Evolutionary conservation across 2,329 filamentous ascomycete species (phyloP), one percentile per base, ranked within the genome.

Genomic region (Aphanocladium album): DNA sequence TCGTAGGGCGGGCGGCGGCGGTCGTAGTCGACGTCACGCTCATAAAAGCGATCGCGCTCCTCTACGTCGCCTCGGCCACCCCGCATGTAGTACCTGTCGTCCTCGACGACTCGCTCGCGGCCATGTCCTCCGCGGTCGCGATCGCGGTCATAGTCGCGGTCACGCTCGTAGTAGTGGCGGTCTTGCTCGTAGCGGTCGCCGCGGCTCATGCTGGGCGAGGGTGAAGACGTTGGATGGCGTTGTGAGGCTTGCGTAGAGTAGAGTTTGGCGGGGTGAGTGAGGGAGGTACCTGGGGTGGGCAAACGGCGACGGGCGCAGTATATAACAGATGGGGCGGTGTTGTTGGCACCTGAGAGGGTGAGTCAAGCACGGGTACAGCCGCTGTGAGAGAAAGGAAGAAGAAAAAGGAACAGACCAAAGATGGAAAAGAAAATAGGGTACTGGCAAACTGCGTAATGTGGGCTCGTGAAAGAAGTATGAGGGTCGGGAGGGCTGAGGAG

Each of bases 1-100:
- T 89, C 83, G 21, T 88, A 85, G 63, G 82, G 79, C 62, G 79
- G 78, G 63, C 80, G 80, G 45, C 78, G 78, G 19, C 57, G 57
- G 49, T 60, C 49, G 17, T 25, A 47, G 3, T 60, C 57, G 49
- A 47, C 49, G 57, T 87, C 83, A 45, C 79, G 79, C 49, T 77
- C 68, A 12, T 72, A 64, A 47, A 72, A 67, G 61, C 78, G 74
- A 58, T 79, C 78, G 63, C 83, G 80, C 64, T 77, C 77, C 52
- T 77, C 56, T 25, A 54, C 74, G 37, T 81, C 80, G 58, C 82
- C 80, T 58, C 71, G 69, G 52, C 68, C 70, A 55, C 73, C 72
- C 19, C 68, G 68, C 68, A 71, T 71, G 51, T 72, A 74, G 64
- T 76, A 76, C 37, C 78, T 78, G 62, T 87, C 83, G 58, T 84